Conservation (phyloP, 169 alveolate species). For the Neospora caninum region DNA sequence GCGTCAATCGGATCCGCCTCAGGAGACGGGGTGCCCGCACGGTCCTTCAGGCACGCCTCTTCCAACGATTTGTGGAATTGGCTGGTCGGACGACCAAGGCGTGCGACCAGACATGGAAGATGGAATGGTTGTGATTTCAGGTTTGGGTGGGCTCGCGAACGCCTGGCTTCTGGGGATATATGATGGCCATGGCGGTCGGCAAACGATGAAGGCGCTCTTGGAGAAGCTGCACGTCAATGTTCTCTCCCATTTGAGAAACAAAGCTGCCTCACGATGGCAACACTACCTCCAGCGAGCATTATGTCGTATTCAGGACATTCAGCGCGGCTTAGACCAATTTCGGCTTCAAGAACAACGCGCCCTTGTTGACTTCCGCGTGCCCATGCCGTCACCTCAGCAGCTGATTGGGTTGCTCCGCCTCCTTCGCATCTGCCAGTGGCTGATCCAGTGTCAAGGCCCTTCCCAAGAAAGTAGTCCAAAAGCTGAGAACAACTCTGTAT, state of each 20-base stretch:
- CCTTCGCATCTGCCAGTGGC: background rate
- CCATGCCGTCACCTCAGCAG: background rate
- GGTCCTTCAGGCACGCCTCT: background rate
- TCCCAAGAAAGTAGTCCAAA: background rate
- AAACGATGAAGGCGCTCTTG: constrained; percentile 27
- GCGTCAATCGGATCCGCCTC: no score
- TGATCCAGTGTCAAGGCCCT: background rate
- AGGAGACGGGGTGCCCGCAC: no score
- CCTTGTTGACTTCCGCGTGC: background rate
- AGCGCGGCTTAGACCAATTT: background rate
- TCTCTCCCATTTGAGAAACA: background rate
- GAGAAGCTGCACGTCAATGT: constrained; percentile 27
- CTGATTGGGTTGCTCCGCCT: background rate
- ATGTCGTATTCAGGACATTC: background rate
- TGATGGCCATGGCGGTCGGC: constrained; percentile 68
- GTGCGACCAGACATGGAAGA: constrained; percentile 63
- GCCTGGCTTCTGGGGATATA: constrained; percentile 44
- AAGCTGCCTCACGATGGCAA: constrained; percentile 23
- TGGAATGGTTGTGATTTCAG: constrained; percentile 10
- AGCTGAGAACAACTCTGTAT: background rate
- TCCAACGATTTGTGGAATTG: constrained; percentile 27
- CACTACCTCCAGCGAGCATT: background rate
- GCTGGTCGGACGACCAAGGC: constrained; percentile 69
- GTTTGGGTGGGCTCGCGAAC: constrained; percentile 18
- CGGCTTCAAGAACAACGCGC: background rate